These are phyloP conservation scores for Camellia lanceoleosa DNA, from an alignment of 148 eudicot species.

Conservation along the genomic window DNA sequence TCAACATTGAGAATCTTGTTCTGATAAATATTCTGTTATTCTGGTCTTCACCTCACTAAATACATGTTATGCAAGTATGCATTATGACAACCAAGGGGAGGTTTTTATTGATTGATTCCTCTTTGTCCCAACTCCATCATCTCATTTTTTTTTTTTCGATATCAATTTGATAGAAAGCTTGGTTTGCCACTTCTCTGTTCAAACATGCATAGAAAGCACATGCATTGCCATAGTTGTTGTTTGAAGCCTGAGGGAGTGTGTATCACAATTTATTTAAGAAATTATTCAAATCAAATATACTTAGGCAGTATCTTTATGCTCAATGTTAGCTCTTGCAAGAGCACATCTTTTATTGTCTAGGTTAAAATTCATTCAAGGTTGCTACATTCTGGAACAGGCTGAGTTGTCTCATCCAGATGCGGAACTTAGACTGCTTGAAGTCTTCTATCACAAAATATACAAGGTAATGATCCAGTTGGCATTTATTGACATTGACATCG, in stretches of 20 bases:
- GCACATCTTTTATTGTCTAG: neutral
- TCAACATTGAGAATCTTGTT: too few species aligned
- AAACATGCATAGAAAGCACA: neutral
- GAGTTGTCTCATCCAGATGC: conserved; percentile 72
- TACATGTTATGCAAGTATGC: too few species aligned
- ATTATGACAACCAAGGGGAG: too few species aligned
- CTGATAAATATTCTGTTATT: too few species aligned
- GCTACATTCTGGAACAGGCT: conserved; percentile 42
- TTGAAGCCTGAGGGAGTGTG: neutral
- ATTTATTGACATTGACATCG: neutral
- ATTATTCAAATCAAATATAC: neutral
- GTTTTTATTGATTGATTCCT: neutral
- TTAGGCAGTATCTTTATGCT: neutral
- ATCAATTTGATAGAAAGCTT: neutral
- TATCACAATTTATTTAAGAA: neutral
- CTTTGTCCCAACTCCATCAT: neutral
- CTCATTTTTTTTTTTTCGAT: neutral
- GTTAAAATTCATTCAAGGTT: neutral
- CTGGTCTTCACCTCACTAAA: too few species aligned
- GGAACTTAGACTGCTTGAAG: conserved; percentile 81
- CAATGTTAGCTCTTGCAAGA: neutral
- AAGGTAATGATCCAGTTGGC: conserved; percentile 42
- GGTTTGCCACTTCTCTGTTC: neutral
- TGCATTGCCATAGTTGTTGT: neutral
- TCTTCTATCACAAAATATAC: conserved; percentile 75